Percentiles rank a stretch among this genome's conserved stretches.
Conservation (phyloP, 345 rosid genomes). For the Gossypioides kirkii region DNA sequence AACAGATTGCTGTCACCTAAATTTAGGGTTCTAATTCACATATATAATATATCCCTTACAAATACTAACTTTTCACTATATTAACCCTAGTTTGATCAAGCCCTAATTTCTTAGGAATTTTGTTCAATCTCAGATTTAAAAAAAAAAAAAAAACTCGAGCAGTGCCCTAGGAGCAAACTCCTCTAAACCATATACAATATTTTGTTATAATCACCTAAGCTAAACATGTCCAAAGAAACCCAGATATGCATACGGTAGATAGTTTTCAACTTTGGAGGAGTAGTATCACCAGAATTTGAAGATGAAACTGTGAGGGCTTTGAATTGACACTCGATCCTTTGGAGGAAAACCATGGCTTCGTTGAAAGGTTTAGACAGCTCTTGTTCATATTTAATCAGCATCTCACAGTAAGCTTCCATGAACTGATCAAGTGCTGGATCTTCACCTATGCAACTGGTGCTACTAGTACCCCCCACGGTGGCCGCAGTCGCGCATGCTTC, state of each 20-base stretch:
- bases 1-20: too few species aligned
- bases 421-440: conserved; percentile 97
- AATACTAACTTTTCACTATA: neutral
- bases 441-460: conserved; percentile 51
- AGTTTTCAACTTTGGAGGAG: neutral
- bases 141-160: neutral
- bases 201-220: neutral
- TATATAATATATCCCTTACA: neutral
- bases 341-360: conserved; percentile 88
- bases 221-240: conserved; percentile 11
- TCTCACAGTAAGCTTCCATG: conserved; percentile 99
- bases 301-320: conserved; percentile 66
- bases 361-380: conserved; percentile 94
- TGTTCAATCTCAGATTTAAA: neutral
- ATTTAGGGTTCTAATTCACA: too few species aligned
- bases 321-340: conserved; percentile 78
- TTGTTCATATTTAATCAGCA: conserved; percentile 90
- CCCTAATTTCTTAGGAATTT: neutral
- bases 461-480: conserved; percentile 38
- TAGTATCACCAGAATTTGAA: conserved; percentile 47
- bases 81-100: neutral
- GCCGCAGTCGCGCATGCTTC: conserved; percentile 70
- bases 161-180: neutral
- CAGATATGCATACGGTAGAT: conserved; percentile 22
- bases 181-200: neutral